Percentiles rank a stretch among this genome's conserved stretches.
Conservation (phyloP, 257 asterid species). For the Handroanthus guayacan region DNA sequence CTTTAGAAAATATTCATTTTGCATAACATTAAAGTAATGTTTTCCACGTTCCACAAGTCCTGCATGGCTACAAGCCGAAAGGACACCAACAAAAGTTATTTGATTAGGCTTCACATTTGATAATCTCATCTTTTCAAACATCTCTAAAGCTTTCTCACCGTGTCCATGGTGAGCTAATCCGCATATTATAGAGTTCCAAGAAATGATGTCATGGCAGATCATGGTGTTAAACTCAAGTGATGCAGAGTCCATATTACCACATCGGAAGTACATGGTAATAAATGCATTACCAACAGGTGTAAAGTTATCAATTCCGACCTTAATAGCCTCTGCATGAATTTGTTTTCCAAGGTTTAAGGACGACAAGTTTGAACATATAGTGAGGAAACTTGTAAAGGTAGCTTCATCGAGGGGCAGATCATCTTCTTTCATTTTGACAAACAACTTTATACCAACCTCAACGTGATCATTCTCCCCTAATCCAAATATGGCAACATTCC, state of each 20-base stretch:
- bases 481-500: constrained; percentile 69
- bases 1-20: constrained; percentile 46
- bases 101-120: constrained; percentile 55
- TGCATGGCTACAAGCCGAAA: constrained; percentile 71
- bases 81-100: constrained; percentile 65
- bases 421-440: constrained; percentile 56
- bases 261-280: constrained; percentile 64
- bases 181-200: constrained; percentile 75
- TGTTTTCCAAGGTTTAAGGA: constrained; percentile 73
- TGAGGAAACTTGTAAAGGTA: constrained; percentile 64
- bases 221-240: constrained; percentile 51
- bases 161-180: constrained; percentile 72
- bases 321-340: constrained; percentile 57
- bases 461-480: constrained; percentile 58
- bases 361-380: constrained; percentile 58
- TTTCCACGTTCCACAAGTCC: constrained; percentile 65
- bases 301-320: constrained; percentile 54
- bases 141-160: constrained; percentile 53
- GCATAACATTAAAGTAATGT: constrained; percentile 53
- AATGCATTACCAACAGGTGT: constrained; percentile 58
- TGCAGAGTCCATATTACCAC: constrained; percentile 64
- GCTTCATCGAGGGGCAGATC: constrained; percentile 55
- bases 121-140: constrained; percentile 60
- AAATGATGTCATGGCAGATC: constrained; percentile 51
- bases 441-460: constrained; percentile 59